Evolutionary conservation across 495 filamentous ascomycete species (phyloP).

Genomic region (Penicillium fimorum): DNA sequence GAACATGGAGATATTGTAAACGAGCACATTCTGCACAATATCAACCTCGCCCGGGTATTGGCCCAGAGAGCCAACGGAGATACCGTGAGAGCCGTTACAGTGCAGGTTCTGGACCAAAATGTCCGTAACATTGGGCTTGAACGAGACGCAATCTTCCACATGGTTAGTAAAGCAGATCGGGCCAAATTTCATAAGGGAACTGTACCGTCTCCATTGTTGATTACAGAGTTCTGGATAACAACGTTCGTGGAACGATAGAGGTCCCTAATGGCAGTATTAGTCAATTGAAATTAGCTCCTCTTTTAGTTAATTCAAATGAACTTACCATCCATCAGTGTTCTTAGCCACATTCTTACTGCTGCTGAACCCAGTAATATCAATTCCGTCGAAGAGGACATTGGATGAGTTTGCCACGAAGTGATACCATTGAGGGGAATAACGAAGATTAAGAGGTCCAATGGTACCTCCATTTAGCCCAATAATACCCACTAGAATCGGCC

Average conservation of each 20-base stretch:
- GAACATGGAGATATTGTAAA: conserved; percentile 66
- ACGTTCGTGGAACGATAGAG: conserved; percentile 61
- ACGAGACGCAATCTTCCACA: conserved; percentile 62
- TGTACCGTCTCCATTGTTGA: conserved; percentile 66
- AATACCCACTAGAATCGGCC: conserved; percentile 61
- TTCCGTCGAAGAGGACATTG: conserved; percentile 63
- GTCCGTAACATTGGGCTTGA: conserved; percentile 76
- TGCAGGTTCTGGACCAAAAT: conserved; percentile 67
- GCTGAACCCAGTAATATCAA: conserved; percentile 59
- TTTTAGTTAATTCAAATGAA: neutral
- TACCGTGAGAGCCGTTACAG: conserved; percentile 74
- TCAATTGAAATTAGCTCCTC: neutral
- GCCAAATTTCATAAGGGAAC: neutral
- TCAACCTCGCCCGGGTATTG: conserved; percentile 64
- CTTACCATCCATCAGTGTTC: conserved; percentile 66
- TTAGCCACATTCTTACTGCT: conserved; percentile 54
- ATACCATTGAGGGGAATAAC: conserved; percentile 66
- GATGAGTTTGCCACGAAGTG: conserved; percentile 67
- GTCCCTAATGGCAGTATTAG: conserved; percentile 39
- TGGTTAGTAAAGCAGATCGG: neutral
- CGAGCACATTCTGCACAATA: conserved; percentile 63
- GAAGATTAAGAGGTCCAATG: conserved; percentile 59
- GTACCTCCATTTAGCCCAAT: conserved; percentile 60
- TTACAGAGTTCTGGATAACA: conserved; percentile 65
- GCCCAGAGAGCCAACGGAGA: conserved; percentile 66